phyloP scores from a whole-genome alignment of 2,329 filamentous ascomycete species.

The Lecanicillium sp. region DNA sequence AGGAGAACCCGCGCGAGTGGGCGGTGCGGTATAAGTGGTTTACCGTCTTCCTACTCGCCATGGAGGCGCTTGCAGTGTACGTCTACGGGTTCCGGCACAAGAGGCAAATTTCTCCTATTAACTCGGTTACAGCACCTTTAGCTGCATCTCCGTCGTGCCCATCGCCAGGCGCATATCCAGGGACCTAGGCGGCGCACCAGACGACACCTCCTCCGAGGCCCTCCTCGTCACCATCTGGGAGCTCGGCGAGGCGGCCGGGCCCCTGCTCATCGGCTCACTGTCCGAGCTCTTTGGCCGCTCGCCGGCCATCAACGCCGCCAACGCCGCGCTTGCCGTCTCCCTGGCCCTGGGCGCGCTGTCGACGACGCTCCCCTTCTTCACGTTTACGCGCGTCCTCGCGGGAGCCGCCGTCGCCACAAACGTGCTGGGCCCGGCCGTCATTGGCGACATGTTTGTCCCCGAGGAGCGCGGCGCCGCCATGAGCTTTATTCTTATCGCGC shows the following conservation, averaged over 20 bases:
- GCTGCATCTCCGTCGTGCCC: conserved; percentile 48
- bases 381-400: conserved; percentile 47
- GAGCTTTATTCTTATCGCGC: conserved; percentile 48
- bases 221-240: conserved; percentile 67
- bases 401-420: conserved; percentile 58
- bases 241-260: conserved; percentile 56
- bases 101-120: no score
- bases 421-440: conserved; percentile 54
- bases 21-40: conserved; percentile 4
- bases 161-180: conserved; percentile 42
- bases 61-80: conserved; percentile 2
- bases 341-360: conserved; percentile 40
- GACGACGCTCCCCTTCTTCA: conserved; percentile 37
- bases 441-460: conserved; percentile 53
- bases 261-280: conserved; percentile 52
- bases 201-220: conserved; percentile 39
- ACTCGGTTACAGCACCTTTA: conserved; percentile 52
- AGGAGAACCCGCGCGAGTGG: conserved; percentile 9
- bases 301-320: conserved; percentile 45
- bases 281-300: conserved; percentile 53
- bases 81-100: no score
- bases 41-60: conserved; percentile 6
- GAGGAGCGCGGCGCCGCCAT: conserved; percentile 52
- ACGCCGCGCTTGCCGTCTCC: conserved; percentile 40
- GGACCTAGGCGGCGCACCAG: conserved; percentile 32